These are phyloP conservation scores for Aulographum hederae DNA, from an alignment of 2,329 filamentous ascomycete genomes.

Conservation along the genomic window DNA sequence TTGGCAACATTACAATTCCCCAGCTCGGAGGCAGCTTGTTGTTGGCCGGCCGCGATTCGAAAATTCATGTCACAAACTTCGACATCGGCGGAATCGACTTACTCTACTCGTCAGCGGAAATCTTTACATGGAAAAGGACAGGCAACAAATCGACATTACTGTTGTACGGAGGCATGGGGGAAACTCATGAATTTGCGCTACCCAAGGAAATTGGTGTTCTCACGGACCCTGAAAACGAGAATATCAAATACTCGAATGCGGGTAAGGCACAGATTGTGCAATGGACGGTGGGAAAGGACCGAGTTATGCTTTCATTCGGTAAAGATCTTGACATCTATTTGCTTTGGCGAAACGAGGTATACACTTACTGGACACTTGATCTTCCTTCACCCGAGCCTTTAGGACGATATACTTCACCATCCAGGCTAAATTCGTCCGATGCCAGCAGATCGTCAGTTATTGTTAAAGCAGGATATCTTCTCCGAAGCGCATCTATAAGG, in stretches of 20 bases:
- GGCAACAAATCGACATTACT: constrained; percentile 37
- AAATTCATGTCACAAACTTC: constrained; percentile 49
- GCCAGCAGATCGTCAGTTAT: no score
- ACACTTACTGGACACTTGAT: constrained; percentile 26
- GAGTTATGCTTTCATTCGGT: constrained; percentile 19
- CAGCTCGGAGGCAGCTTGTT: constrained; percentile 38
- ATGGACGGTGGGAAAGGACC: constrained; percentile 4
- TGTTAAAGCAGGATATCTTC: constrained; percentile 43
- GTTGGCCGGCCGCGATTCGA: constrained; percentile 46
- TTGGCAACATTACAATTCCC: constrained; percentile 36
- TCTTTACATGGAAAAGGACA: no score
- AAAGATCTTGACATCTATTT: constrained; percentile 14
- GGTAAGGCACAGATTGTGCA: background rate
- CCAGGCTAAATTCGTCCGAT: no score
- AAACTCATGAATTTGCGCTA: constrained; percentile 44
- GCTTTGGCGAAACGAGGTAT: constrained; percentile 20
- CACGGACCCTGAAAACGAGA: no score
- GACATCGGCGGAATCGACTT: constrained; percentile 37
- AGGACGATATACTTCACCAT: constrained; percentile 14
- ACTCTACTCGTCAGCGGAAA: constrained; percentile 51
- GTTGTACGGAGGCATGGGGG: constrained; percentile 43
- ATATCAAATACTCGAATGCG: background rate
- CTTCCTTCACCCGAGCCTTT: constrained; percentile 12
- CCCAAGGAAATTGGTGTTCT: no score
- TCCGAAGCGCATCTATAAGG: constrained; percentile 37